Evolutionary conservation across 352 stramenopile genomes (phyloP).

Genomic region (Phytophthora kernoviae): DNA sequence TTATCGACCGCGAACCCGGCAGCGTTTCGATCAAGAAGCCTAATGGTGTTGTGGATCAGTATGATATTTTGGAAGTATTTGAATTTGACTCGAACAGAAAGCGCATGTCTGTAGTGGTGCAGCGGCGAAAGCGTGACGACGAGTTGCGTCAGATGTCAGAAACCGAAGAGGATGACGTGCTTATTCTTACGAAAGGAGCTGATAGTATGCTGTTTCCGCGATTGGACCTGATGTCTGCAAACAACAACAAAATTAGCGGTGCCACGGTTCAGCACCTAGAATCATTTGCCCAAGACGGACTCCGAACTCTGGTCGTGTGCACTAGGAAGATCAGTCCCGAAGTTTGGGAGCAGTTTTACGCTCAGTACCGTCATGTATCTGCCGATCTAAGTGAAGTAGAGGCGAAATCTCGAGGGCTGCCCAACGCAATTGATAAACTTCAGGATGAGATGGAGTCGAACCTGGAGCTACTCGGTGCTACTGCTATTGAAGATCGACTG

Average conservation of each 20-base stretch:
- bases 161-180: conserved; percentile 72
- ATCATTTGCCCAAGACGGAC: conserved; percentile 83
- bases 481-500: conserved; percentile 87
- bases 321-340: conserved; percentile 58
- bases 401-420: conserved; percentile 59
- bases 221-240: conserved; percentile 37
- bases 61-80: conserved; percentile 93
- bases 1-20: conserved; percentile 71
- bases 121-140: conserved; percentile 68
- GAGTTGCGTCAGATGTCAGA: conserved; percentile 74
- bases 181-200: conserved; percentile 81
- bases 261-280: conserved; percentile 75
- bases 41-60: conserved; percentile 63
- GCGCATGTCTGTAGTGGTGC: conserved; percentile 87
- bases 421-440: conserved; percentile 67
- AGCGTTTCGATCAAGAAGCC: conserved; percentile 72
- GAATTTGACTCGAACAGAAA: conserved; percentile 93
- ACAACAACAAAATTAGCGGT: conserved; percentile 47
- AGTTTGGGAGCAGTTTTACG: conserved; percentile 74
- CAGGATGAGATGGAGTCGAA: conserved; percentile 82
- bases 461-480: conserved; percentile 80
- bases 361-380: conserved; percentile 63
- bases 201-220: conserved; percentile 89
- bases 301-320: conserved; percentile 89
- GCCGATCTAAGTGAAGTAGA: conserved; percentile 76